Conservation (phyloP, 1,139 yeast genomes). For the Zygoascus hellenicus region DNA sequence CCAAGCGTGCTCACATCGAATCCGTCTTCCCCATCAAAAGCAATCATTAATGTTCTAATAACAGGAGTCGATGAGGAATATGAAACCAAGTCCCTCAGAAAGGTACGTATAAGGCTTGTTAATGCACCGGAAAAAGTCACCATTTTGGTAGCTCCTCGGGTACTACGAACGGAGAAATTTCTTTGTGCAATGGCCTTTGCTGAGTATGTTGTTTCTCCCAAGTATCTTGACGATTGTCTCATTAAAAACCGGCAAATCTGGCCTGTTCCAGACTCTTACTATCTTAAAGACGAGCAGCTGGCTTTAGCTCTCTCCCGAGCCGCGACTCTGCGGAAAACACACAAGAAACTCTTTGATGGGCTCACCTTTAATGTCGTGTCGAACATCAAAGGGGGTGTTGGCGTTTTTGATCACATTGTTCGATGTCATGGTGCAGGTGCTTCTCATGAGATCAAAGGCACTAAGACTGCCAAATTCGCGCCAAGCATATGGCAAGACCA, state of each 20-base stretch:
- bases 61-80: conserved; percentile 20
- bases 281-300: conserved; percentile 18
- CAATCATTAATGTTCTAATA: conserved; percentile 21
- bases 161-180: conserved; percentile 81
- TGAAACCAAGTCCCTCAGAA: conserved; percentile 16
- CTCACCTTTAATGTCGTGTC: conserved; percentile 52
- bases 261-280: conserved; percentile 29
- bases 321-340: conserved; percentile 23
- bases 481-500: background rate
- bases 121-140: conserved; percentile 31
- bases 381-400: conserved; percentile 63
- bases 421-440: conserved; percentile 57
- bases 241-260: conserved; percentile 13
- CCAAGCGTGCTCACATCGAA: background rate
- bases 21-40: conserved; percentile 12
- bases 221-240: conserved; percentile 29
- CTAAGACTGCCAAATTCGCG: conserved; percentile 13
- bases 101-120: conserved; percentile 29
- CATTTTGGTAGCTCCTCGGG: conserved; percentile 60
- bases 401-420: conserved; percentile 55
- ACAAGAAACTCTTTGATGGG: conserved; percentile 39
- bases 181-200: conserved; percentile 43
- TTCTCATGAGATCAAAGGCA: conserved; percentile 10
- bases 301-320: conserved; percentile 25
- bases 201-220: conserved; percentile 36